Conservation (phyloP, 2,329 filamentous ascomycete species). For the Balansia obtecta region DNA sequence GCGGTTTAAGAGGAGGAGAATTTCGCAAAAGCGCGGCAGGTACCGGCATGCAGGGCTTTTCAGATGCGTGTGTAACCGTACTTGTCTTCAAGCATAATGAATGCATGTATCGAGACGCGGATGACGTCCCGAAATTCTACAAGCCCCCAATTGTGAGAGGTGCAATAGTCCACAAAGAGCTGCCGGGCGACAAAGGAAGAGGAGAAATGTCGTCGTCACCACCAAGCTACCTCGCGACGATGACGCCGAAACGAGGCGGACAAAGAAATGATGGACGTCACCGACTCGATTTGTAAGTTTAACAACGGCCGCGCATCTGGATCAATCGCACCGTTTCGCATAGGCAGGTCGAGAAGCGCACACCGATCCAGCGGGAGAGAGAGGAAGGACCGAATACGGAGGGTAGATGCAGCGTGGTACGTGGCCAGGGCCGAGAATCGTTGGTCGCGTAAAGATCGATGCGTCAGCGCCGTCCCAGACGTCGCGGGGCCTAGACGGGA, state of each 20-base stretch:
- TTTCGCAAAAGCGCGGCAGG: not conserved
- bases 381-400: not conserved
- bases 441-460: slow-evolving; percentile 1
- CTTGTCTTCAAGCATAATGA: slow-evolving; percentile 27
- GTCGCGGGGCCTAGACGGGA: not conserved
- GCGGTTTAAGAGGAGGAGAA: not conserved
- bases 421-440: not conserved
- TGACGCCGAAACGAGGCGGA: not conserved
- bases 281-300: not conserved
- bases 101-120: not conserved
- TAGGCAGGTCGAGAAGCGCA: not conserved
- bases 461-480: slow-evolving; percentile 4
- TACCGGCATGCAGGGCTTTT: not conserved
- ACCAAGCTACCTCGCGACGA: not conserved
- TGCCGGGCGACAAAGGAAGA: not conserved
- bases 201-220: not conserved
- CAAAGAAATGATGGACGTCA: not conserved
- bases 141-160: not conserved
- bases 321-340: not conserved
- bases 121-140: not conserved
- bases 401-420: not conserved
- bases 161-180: not conserved
- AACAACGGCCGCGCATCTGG: not conserved
- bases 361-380: slow-evolving; percentile 2
- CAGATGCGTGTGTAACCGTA: slow-evolving; percentile 19